Evolutionary conservation across 2,329 filamentous ascomycete species (phyloP).

Genomic region (Salinomyces thailandicus): DNA sequence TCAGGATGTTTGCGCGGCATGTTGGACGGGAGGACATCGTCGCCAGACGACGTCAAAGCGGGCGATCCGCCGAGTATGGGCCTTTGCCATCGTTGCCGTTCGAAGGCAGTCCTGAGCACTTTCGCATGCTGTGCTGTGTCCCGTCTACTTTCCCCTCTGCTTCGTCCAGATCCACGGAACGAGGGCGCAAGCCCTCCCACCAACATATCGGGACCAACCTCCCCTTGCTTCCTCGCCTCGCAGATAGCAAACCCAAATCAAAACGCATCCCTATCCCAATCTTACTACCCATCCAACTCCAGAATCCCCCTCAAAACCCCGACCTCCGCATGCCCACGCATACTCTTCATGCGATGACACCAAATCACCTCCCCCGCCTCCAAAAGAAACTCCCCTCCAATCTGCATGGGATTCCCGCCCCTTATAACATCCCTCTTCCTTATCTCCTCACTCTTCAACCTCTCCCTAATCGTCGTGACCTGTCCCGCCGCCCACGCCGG

Average conservation of each 20-base stretch:
- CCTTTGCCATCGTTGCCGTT: too few relatives aligned
- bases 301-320: conserved; percentile 25
- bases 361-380: conserved; percentile 31
- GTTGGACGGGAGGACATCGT: too few relatives aligned
- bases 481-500: conserved; percentile 24
- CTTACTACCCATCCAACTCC: conserved; percentile 26
- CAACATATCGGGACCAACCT: neutral
- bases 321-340: conserved; percentile 29
- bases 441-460: conserved; percentile 23
- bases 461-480: conserved; percentile 17
- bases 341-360: conserved; percentile 33
- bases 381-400: conserved; percentile 33
- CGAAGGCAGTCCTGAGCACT: neutral
- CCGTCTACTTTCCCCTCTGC: too few relatives aligned
- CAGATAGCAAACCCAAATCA: neutral
- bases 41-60: too few relatives aligned
- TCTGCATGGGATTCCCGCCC: conserved; percentile 30
- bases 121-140: too few relatives aligned
- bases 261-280: neutral
- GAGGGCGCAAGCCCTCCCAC: neutral
- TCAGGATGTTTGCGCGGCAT: too few relatives aligned
- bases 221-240: neutral
- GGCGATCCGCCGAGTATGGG: too few relatives aligned
- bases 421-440: conserved; percentile 22
- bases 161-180: too few relatives aligned